Base-by-base conservation (phyloP, 2,329 filamentous ascomycete genomes). In the Aurifilum marmelostoma region DNA sequence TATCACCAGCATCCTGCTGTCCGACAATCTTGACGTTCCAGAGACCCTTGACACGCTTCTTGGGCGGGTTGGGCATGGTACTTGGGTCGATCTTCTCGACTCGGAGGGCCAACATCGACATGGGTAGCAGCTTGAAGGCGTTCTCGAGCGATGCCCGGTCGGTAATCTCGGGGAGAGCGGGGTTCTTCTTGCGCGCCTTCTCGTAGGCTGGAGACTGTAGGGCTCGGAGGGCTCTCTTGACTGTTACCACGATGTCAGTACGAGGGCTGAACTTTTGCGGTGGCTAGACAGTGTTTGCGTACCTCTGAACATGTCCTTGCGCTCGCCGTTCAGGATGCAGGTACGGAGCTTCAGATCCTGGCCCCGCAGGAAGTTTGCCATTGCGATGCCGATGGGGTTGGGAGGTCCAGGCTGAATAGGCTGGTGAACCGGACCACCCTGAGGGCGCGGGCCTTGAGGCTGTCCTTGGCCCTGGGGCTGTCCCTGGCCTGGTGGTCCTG, bases 281-380 rank as follows among this genome's bases (percentile, higher is more conserved):
- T 16, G 43, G n/a, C 62, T 4, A 58, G 64, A 29, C 39, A 3
- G 41, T 14, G 41, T 63, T 39, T 29, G 71, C 77, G 63, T 84
- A 95, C 93, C 94, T 86, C 91, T 92, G 81, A 99, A 98, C 92
- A 99, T 97, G 73, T 99, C 95, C 82, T 97, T 98, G 76, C 96
- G 89, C 85, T 97, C 94, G 75, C 96, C 96, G 73, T 97, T 94
- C 73, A 98, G 87, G 73, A 99, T 97, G 79, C 92, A 95, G 24
- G 94, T 97, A 72, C 96, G 87, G 24, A 88, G 86, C 86, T 99
- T 99, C 73, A 99, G 83, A 70, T 96, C 88, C 81, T 97, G 94
- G 69, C 87, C 80, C 74, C 90, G 89, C 70, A 99, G 83, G 81
- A 97, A 99, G 76, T 93, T 91, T 73, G 96, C 97, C 67, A 99